Base-by-base conservation (phyloP, 805 yeast species). In the Ogataea trehaloabstinens region DNA sequence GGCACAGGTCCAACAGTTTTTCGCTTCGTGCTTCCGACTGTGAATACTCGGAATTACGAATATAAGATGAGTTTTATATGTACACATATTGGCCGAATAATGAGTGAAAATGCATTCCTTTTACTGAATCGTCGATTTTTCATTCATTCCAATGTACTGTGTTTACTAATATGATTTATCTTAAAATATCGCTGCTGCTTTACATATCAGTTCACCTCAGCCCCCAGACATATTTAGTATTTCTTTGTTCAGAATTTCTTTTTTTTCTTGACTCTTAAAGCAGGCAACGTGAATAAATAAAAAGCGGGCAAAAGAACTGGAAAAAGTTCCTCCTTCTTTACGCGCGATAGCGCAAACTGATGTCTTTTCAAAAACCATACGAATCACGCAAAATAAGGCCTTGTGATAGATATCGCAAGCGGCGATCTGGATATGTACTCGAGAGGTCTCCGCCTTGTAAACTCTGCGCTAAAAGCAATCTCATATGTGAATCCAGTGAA, bases 391-490 rank as follows among this genome's bases (percentile, higher is more conserved):
- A 39, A 22, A 31, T 39, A 8, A 19, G 51, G 24, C 51, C 51
- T 6, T 46, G 51, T 16, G 51, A 46, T 34, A 19, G 45, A 20
- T 46, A 46, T 32, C 48, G 48, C 13, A 41, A 39, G 17, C 34
- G 46, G 8, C 25, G 42, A 6, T 16, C 45, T 15, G 40, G 48
- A 13, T 44, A 48, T 31, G 34, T 44, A 2, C 34, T 44, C 19
- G 46, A 39, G 27, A 41, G 38, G 4, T 31, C 37, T 6, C 35
- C 31, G 3, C 48, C 51, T 2, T 44, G 46, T 25, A 16, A 19
- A 32, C 28, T 42, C 24, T 46, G 51, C 32, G 38, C 42, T 6
- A 38, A 32, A 18, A 27, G 28, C 17, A 35, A 35, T 6, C 25
- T 29, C 6, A 32, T 20, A 6, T 41, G 48, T 32, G 49, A 44